phyloP scores from a whole-genome alignment of 306 rosid species.

The Vigna angularis region DNA sequence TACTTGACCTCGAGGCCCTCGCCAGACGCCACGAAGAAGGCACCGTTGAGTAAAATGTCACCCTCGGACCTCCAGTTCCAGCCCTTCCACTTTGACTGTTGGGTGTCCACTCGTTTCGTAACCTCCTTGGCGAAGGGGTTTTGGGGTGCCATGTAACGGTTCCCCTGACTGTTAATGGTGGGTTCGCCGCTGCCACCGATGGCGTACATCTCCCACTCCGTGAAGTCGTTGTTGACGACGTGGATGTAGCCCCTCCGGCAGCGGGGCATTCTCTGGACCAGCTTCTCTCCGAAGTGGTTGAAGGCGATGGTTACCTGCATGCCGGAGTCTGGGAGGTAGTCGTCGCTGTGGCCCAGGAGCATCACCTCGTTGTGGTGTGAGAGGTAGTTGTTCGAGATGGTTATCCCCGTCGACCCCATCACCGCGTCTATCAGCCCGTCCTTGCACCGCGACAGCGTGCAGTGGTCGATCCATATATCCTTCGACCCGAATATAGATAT shows the following conservation, averaged over 20 bases:
- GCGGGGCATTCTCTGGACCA: constrained; percentile 90
- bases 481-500: constrained; percentile 87
- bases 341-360: constrained; percentile 89
- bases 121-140: constrained; percentile 87
- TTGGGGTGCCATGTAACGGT: constrained; percentile 72
- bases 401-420: constrained; percentile 90
- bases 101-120: constrained; percentile 80
- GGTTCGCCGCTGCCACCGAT: constrained; percentile 93
- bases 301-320: constrained; percentile 97
- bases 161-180: constrained; percentile 94
- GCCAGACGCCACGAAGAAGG: constrained; percentile 82
- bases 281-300: constrained; percentile 86
- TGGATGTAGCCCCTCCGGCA: constrained; percentile 91
- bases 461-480: constrained; percentile 94
- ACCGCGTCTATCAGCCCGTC: constrained; percentile 88
- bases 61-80: constrained; percentile 99
- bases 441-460: constrained; percentile 82
- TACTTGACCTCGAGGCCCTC: constrained; percentile 75
- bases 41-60: constrained; percentile 84
- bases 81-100: constrained; percentile 67
- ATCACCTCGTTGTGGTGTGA: constrained; percentile 94
- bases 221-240: constrained; percentile 90
- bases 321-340: constrained; percentile 79
- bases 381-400: constrained; percentile 86
- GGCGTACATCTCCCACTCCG: constrained; percentile 98